Percentiles rank a stretch among this genome's conserved stretches.
Conservation (phyloP, 2,329 filamentous ascomycete genomes). For the Huntiella savannae region DNA sequence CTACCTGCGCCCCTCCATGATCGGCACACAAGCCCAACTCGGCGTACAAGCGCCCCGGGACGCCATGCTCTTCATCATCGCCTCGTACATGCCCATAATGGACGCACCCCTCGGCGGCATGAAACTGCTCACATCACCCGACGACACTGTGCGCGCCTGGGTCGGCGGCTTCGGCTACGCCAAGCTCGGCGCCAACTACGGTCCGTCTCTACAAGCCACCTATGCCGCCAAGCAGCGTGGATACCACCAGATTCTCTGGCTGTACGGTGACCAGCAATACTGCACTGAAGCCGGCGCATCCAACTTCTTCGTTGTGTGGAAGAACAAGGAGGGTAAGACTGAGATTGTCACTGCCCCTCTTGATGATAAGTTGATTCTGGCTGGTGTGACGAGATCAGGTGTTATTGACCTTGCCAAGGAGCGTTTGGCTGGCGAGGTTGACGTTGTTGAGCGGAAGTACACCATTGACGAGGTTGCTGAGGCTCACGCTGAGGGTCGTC, state of each 20-base stretch:
- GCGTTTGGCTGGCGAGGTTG: slow-evolving; percentile 37
- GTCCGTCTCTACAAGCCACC: slow-evolving; percentile 62
- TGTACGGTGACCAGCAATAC: slow-evolving; percentile 57
- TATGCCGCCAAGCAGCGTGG: slow-evolving; percentile 53
- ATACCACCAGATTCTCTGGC: slow-evolving; percentile 84
- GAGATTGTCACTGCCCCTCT: slow-evolving; percentile 72
- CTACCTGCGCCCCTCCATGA: slow-evolving; percentile 74
- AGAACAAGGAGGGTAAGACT: slow-evolving; percentile 36
- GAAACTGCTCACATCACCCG: slow-evolving; percentile 57
- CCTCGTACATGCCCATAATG: slow-evolving; percentile 40
- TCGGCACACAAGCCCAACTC: slow-evolving; percentile 61
- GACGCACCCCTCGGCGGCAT: slow-evolving; percentile 37
- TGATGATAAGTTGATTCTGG: slow-evolving; percentile 65
- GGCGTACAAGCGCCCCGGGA: slow-evolving; percentile 64
- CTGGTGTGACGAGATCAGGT: slow-evolving; percentile 71
- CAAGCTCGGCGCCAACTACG: slow-evolving; percentile 89
- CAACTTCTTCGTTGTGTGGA: slow-evolving; percentile 82
- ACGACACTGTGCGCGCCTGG: slow-evolving; percentile 81
- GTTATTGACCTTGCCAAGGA: slow-evolving; percentile 53
- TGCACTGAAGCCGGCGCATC: slow-evolving; percentile 84
- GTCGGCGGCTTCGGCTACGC: slow-evolving; percentile 82
- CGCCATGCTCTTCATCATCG: slow-evolving; percentile 77
- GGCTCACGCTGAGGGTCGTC: slow-evolving; percentile 52
- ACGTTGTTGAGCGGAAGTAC: slow-evolving; percentile 67
- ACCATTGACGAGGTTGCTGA: slow-evolving; percentile 60